A percentile compares a stretch with the other conserved stretches of the same genome.
Conservation (phyloP, 2,329 filamentous ascomycete genomes). For the Colletotrichum lupini region DNA sequence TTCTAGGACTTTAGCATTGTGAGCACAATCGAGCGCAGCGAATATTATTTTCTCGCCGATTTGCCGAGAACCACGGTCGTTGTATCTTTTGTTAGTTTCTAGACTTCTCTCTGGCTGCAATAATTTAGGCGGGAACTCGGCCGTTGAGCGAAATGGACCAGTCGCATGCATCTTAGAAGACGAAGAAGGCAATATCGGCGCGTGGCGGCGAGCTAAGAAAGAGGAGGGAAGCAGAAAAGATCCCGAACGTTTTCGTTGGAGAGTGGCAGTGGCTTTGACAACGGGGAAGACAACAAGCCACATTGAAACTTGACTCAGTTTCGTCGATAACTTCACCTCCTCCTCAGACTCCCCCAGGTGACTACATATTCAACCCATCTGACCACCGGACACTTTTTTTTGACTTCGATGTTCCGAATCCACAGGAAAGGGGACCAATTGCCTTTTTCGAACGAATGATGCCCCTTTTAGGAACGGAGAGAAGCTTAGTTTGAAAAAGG, state of each 20-base stretch:
- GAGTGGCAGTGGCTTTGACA: not conserved
- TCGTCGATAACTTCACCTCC: not conserved
- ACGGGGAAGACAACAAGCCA: not conserved
- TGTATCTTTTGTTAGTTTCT: not conserved
- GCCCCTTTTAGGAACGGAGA: not conserved
- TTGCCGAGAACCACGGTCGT: not conserved
- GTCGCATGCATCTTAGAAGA: not conserved
- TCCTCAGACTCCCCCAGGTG: too few relatives aligned
- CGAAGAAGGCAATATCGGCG: not conserved
- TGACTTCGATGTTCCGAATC: not conserved
- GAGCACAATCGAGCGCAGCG: too few relatives aligned
- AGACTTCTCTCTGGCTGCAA: not conserved
- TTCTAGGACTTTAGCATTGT: not conserved
- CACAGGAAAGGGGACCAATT: not conserved
- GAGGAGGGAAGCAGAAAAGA: not conserved
- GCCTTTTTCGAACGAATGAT: not conserved
- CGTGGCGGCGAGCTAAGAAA: not conserved
- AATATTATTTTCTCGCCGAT: not conserved
- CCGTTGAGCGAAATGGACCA: not conserved
- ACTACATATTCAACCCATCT: not conserved
- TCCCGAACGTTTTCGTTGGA: not conserved
- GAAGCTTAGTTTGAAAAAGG: not conserved
- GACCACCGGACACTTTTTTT: not conserved
- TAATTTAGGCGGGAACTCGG: not conserved
- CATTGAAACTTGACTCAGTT: not conserved